These are phyloP conservation scores for Pholiota conissans DNA, from an alignment of 768 basidiomycete species.

Conservation along the genomic window DNA sequence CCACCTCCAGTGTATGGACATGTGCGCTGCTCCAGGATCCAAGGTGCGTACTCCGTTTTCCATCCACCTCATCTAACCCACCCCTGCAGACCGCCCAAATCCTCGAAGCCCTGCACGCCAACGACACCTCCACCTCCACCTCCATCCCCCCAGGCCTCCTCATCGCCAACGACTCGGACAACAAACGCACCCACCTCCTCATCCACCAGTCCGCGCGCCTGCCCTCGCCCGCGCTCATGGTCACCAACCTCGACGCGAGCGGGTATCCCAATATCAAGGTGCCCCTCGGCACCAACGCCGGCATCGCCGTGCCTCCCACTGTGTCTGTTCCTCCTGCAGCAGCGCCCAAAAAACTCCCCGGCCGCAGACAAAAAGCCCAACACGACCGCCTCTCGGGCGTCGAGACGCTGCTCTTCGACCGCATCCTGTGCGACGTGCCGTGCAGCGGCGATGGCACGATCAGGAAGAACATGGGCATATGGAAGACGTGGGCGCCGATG, in stretches of 20 bases:
- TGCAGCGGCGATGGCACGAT: constrained; percentile 97
- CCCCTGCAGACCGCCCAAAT: constrained; percentile 82
- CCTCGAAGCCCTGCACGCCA: constrained; percentile 89
- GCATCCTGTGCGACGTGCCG: constrained; percentile 95
- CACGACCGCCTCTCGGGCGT: constrained; percentile 25
- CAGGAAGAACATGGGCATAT: constrained; percentile 92
- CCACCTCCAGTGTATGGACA: constrained; percentile 76
- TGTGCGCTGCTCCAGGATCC: constrained; percentile 98
- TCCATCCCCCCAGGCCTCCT: constrained; percentile 82
- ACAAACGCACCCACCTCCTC: constrained; percentile 92
- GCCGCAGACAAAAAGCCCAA: not conserved
- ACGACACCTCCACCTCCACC: constrained; percentile 61
- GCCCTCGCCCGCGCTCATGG: constrained; percentile 88
- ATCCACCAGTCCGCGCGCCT: constrained; percentile 97
- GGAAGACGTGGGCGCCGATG: constrained; percentile 87
- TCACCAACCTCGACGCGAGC: constrained; percentile 95
- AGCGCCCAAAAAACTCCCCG: not conserved
- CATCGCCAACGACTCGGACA: constrained; percentile 94
- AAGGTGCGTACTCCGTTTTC: constrained; percentile 54
- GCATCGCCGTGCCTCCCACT: not conserved
- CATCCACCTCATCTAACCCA: not conserved
- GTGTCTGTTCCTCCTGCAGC: not conserved
- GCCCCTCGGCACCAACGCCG: constrained; percentile 28
- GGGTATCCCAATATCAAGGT: constrained; percentile 72
- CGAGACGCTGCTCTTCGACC: constrained; percentile 76